Evolutionary conservation across 371 early-diverging fungal genomes (phyloP), one percentile per base, ranked within the genome.

Genomic region (Umbelopsis sp.): DNA sequence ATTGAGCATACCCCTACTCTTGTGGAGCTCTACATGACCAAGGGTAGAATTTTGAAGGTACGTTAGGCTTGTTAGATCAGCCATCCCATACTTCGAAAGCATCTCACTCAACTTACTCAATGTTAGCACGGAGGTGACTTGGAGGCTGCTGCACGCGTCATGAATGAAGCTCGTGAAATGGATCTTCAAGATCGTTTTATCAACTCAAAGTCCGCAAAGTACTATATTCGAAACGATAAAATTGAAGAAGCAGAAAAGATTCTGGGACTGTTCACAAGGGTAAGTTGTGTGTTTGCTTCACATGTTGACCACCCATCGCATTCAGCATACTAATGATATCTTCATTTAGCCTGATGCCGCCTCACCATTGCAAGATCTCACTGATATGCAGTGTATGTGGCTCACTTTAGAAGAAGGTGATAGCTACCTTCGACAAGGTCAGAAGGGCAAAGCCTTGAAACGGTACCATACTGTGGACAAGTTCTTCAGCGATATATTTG

Each of bases 141-240:
- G 14, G 72, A 81, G 3, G 76, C 80, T 10, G 99, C 99, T 0
- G 84, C 82, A 76, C 74, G 80, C 25, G 75, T 77, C 5, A 90
- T 97, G 92, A 90, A 97, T 72, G 87, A 90, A 64, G 97, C 92
- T 14, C 91, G 98, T 65, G 90, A 93, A 71, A 70, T 95, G 69
- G 98, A 99, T 80, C 82, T 96, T 62, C 94, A 94, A 79, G 99
- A 99, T 82, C 88, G 99, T 20, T 97, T 92, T 74, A 86, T 98
- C 81, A 99, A 98, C 84, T 90, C 96, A 37, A 97, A 97, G 78
- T 92, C 93, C 72, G 88, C 93, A 44, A 98, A 98, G 78, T 99
- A 99, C 80, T 89, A 95, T 93, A 80, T 97, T 38, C 90, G 96
- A 69, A 89, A 90, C 63, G 89, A 91, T 71, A 73, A 92, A 41